Conservation (phyloP, 2,329 filamentous ascomycete species). For the Ophioceras dolichostomum region DNA sequence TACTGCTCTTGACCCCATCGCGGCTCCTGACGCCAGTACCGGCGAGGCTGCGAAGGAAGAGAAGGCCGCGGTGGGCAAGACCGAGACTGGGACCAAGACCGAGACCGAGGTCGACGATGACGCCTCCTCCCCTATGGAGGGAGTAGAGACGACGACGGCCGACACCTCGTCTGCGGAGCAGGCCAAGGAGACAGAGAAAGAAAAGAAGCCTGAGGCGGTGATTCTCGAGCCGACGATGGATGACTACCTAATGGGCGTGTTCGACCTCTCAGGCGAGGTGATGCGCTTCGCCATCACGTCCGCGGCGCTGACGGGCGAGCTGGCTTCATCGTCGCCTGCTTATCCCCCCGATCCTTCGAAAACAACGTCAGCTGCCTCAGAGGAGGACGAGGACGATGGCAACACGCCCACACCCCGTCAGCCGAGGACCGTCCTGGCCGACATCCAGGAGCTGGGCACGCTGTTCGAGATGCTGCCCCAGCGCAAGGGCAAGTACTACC, state of each 20-base stretch:
- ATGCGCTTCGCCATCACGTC: conserved; percentile 93
- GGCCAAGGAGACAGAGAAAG: conserved; percentile 7
- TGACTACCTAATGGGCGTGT: conserved; percentile 84
- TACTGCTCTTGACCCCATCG: no score
- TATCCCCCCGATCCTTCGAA: no score
- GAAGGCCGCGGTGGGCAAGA: conserved; percentile 19
- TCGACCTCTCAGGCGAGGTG: conserved; percentile 89
- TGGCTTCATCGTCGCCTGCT: conserved; percentile 23
- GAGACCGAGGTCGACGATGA: background rate
- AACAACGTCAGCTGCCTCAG: background rate
- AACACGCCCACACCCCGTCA: conserved; percentile 10
- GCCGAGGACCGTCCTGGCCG: conserved; percentile 56
- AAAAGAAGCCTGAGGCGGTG: conserved; percentile 16
- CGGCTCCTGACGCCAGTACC: no score
- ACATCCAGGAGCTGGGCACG: conserved; percentile 67
- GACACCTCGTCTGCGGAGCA: conserved; percentile 7
- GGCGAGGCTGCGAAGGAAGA: no score
- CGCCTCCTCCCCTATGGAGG: no score
- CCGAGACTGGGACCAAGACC: conserved; percentile 18
- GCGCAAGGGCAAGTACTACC: conserved; percentile 42
- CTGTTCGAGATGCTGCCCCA: conserved; percentile 63
- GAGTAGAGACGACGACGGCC: background rate
- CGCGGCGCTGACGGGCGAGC: conserved; percentile 59
- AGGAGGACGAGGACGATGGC: conserved; percentile 5
- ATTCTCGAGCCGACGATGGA: conserved; percentile 58